Percentiles rank a stretch among this genome's conserved stretches.
These are phyloP conservation scores for Microbotryum lychnidis-dioicae DNA, from an alignment of 1,284 basidiomycete genomes.

Conservation along the genomic window DNA sequence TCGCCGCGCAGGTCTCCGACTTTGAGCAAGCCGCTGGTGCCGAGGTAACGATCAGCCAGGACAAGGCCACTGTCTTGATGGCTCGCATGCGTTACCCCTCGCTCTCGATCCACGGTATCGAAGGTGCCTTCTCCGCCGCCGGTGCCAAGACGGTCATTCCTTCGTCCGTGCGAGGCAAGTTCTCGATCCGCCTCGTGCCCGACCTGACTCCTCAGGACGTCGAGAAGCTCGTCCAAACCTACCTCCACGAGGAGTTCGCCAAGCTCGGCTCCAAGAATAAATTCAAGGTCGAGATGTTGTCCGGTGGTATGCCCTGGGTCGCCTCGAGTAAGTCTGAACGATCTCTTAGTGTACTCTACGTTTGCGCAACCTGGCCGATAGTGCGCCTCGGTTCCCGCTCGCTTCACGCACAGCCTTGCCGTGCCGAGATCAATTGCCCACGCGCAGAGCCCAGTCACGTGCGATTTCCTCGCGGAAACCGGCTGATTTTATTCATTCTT, in stretches of 20 bases:
- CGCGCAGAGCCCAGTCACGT: no score
- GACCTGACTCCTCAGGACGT: constrained; percentile 70
- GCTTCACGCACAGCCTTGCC: background rate
- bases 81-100: constrained; percentile 61
- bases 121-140: constrained; percentile 75
- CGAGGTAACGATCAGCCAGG: constrained; percentile 62
- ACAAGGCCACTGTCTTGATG: constrained; percentile 82
- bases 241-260: constrained; percentile 65
- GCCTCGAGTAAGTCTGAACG: constrained; percentile 15
- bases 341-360: background rate
- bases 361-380: background rate
- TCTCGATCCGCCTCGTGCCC: constrained; percentile 85
- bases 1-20: constrained; percentile 60
- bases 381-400: background rate
- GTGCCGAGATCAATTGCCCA: background rate
- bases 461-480: no score
- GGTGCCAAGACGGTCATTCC: constrained; percentile 73
- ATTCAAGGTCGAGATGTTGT: constrained; percentile 57
- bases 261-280: constrained; percentile 79
- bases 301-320: constrained; percentile 87
- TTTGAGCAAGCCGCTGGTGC: constrained; percentile 73
- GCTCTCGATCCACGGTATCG: constrained; percentile 90
- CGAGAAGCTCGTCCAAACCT: constrained; percentile 61
- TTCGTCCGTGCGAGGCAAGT: constrained; percentile 73
- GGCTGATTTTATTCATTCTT: constrained; percentile 36